These are phyloP conservation scores for Beta corolliflora DNA, from an alignment of 179 eudicot species.

Conservation along the genomic window DNA sequence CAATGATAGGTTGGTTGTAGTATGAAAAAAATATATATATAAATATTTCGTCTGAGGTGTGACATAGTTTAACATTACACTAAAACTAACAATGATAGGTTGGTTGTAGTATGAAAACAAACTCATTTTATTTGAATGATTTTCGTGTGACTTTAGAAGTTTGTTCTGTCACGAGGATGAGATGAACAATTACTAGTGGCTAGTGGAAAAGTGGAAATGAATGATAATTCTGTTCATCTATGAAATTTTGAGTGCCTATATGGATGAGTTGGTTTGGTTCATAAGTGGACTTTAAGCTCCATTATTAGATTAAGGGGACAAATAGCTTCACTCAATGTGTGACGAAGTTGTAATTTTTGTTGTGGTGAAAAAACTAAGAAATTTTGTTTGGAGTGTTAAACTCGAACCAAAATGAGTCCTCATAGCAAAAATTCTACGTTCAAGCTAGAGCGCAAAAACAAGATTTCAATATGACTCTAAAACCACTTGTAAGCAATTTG, in stretches of 20 bases:
- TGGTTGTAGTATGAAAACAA: not conserved
- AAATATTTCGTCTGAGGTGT: too few relatives aligned
- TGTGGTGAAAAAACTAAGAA: not conserved
- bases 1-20: not conserved
- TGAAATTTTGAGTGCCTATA: not conserved
- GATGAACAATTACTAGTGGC: not conserved
- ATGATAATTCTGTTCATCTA: not conserved
- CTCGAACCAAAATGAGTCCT: not conserved
- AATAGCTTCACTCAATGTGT: not conserved
- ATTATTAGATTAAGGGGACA: not conserved
- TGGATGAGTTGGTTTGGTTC: not conserved
- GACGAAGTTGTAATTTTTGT: not conserved
- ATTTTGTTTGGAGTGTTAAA: not conserved
- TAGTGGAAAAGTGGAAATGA: not conserved
- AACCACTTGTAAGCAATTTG: too few relatives aligned
- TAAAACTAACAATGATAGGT: not conserved
- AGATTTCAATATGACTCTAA: too few relatives aligned
- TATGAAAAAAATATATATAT: not conserved
- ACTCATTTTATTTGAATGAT: slow-evolving; percentile 5
- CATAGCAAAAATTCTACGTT: not conserved
- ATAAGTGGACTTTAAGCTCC: not conserved
- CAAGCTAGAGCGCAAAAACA: too few relatives aligned
- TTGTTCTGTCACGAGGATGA: slow-evolving; percentile 16
- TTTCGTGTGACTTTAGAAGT: slow-evolving; percentile 21
- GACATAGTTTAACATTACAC: not conserved